These are phyloP conservation scores for Phoma sp. DNA, from an alignment of 2,329 filamentous ascomycete genomes.

Conservation along the genomic window DNA sequence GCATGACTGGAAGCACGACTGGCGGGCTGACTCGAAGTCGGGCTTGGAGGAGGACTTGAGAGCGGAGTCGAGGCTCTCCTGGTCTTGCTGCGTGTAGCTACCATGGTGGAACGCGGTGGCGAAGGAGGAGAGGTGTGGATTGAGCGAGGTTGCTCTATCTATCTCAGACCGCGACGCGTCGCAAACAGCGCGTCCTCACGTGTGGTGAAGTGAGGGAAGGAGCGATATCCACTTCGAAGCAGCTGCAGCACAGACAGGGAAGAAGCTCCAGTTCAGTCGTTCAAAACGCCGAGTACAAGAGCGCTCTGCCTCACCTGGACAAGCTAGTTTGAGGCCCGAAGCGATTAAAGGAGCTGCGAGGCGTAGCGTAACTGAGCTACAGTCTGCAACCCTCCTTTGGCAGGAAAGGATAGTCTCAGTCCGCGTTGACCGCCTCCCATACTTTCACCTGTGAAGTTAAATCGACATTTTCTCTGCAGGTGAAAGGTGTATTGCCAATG, in stretches of 20 bases:
- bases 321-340: no score
- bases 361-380: no score
- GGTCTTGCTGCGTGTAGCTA: not conserved
- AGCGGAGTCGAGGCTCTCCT: not conserved
- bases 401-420: no score
- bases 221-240: not conserved
- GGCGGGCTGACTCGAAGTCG: not conserved
- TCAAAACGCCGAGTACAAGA: no score
- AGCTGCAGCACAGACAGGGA: not conserved
- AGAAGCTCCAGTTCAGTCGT: not conserved
- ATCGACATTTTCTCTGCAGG: no score
- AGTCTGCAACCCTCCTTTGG: no score
- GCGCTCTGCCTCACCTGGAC: no score
- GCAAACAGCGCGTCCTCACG: constrained; percentile 7
- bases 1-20: not conserved
- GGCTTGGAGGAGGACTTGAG: constrained; percentile 5
- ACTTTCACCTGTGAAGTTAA: no score
- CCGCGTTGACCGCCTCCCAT: no score
- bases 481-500: no score
- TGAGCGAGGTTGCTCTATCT: not conserved
- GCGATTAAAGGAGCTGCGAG: no score
- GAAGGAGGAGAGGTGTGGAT: not conserved
- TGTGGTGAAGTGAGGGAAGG: constrained; percentile 3
- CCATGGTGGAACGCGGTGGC: not conserved
- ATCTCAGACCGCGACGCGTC: constrained; percentile 1